Base-by-base conservation (phyloP, 768 basidiomycete species). In the Ramaria sp. region DNA sequence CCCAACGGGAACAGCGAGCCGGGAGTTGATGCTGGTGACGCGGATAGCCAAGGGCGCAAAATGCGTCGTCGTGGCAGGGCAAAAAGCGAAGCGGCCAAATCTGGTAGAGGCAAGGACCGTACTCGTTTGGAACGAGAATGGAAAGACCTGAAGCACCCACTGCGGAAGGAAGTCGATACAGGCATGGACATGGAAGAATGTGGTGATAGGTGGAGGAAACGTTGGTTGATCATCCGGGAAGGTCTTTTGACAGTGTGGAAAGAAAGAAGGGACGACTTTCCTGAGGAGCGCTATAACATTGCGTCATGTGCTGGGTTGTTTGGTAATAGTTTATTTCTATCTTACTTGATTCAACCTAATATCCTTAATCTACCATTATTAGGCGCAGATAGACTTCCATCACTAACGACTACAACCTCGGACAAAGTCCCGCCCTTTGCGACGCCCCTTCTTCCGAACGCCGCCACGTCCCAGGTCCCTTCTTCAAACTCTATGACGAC, bases 221-320 rank as follows among this genome's bases (percentile, higher is more conserved):
- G 30, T 39, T 57, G 55, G 45, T 7, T 57, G 31, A 39, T 57
- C 13, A 24, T 57, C 17, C 55, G 55, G 9, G 47, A 50, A 13
- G 45, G 46, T 6, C 4, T 37, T 4, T 15, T 57, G 19, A 57
- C 31, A 24, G 15, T 57, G 17, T 34, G 55, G 30, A 31, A 43
- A 9, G 46, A 57, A 13, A 11, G 46, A 7, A 9, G 45, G 7
- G 31, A 49, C 5, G 46, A 48, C 1, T 22, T 33, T 9, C 41
- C 41, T 3, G 55, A 57, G 22, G 47, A 48, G 12, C 19, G 34
- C 3, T 57, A 31, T 19, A 30, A 48, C 17, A 27, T 49, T 15
- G 47, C 46, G n/a, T 5, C 22, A 17, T 48, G 45, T 22, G 55
- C 39, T 15, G 55, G 46, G n/a, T 27, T 57, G 37, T 50, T 49